Base-by-base conservation (phyloP, 345 rosid species). In the Eucalyptus melliodora region DNA sequence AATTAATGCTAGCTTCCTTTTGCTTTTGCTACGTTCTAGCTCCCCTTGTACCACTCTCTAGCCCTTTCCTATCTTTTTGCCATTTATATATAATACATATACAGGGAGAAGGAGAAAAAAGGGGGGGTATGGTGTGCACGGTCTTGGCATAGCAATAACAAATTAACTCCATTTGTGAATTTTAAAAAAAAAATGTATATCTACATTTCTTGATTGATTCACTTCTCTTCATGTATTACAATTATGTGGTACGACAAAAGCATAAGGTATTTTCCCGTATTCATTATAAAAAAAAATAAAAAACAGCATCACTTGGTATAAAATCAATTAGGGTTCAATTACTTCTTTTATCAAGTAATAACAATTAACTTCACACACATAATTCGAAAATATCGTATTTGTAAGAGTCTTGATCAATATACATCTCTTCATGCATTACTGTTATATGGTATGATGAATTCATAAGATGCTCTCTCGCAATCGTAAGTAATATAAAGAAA, bases 1-100 rank as follows among this genome's bases (percentile, higher is more conserved):
- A 89, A 85, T 89, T 82, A 89, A 89, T 89, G 90, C 87, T 45
- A 62, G 34, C 34, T 47, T 45, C 83, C 30, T 53, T 53, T 81
- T 27, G 51, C 87, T 80, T 77, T 50, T 51, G 67, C 87, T 51
- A 77, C 86, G 31, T 53, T 21, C 83, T 69, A 6, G 31, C 86
- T 49, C n/a, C 80, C n/a, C 88, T 87, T 59, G 37, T 59, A 23
- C 69, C 44, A 8, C 81, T 45, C 80, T 26, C 88, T 21, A 21
- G 47, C 45, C 2, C 44, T 40, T 40, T 34, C 47, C 45, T 12
- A 11, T 37, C 47, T 37, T 37, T 37, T 77, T 77, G 45, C 83
- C 83, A 37, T 77, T 5, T 72, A 37, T 37, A 72, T 72, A 72
- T 37, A 72, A 69, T 34, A 16, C 40, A 8, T 69, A 19, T 19